These are phyloP conservation scores for Pholiota conissans DNA, from an alignment of 768 basidiomycete genomes.

Conservation along the genomic window DNA sequence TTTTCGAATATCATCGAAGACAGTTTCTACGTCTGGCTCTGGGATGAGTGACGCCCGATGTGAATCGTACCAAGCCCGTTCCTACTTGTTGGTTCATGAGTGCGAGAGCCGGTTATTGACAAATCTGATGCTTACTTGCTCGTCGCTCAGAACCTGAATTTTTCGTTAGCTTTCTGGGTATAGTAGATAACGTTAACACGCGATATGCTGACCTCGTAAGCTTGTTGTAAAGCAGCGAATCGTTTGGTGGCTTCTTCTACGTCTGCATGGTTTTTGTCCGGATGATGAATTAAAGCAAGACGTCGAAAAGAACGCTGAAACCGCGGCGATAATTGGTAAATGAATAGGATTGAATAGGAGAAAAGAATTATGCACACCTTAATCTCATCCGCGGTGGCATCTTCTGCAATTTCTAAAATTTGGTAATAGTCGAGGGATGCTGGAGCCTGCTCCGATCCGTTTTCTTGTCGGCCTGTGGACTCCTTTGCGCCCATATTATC, in stretches of 20 bases:
- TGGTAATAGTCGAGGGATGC: conserved; percentile 73
- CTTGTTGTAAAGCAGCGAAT: conserved; percentile 89
- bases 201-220: conserved; percentile 74
- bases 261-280: conserved; percentile 84
- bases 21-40: conserved; percentile 79
- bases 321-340: conserved; percentile 1
- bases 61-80: conserved; percentile 97
- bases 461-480: conserved; percentile 45
- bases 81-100: conserved; percentile 55
- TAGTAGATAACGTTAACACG: neutral
- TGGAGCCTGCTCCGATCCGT: conserved; percentile 14
- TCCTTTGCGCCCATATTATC: conserved; percentile 66
- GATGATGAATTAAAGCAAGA: conserved; percentile 83
- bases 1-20: conserved; percentile 82
- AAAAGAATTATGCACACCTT: conserved; percentile 48
- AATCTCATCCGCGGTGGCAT: conserved; percentile 86
- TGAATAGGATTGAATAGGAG: neutral
- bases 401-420: conserved; percentile 77
- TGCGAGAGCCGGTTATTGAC: neutral
- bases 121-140: conserved; percentile 61
- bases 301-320: conserved; percentile 79
- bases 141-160: conserved; percentile 83
- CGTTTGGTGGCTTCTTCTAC: conserved; percentile 83
- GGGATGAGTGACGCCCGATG: conserved; percentile 81
- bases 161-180: conserved; percentile 6